Evolutionary conservation across 2,329 filamentous ascomycete genomes (phyloP).

Genomic region (Calonectria naviculata): DNA sequence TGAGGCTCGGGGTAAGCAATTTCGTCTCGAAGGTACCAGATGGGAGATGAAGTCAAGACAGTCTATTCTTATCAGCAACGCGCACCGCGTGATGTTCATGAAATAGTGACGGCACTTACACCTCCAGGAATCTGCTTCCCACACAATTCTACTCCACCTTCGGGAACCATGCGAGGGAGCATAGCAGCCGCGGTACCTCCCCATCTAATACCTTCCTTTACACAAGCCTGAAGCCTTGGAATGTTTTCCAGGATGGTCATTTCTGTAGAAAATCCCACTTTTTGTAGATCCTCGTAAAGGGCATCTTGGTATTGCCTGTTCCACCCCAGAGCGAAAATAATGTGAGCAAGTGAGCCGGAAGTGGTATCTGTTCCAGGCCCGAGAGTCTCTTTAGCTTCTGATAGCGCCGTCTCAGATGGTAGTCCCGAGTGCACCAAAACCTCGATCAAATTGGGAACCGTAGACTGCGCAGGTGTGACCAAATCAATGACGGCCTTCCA

Average conservation of each 20-base stretch:
- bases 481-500: neutral
- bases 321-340: slow-evolving; percentile 41
- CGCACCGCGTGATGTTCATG: no score
- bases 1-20: slow-evolving; percentile 38
- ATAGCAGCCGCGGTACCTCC: slow-evolving; percentile 40
- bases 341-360: slow-evolving; percentile 43
- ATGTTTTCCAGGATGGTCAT: slow-evolving; percentile 38
- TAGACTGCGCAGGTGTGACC: neutral
- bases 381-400: slow-evolving; percentile 44
- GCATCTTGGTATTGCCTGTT: slow-evolving; percentile 38
- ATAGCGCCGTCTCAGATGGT: slow-evolving; percentile 36
- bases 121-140: slow-evolving; percentile 36
- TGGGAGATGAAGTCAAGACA: slow-evolving; percentile 41
- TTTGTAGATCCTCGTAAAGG: slow-evolving; percentile 34
- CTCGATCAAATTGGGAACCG: slow-evolving; percentile 31
- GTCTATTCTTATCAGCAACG: slow-evolving; percentile 23
- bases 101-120: slow-evolving; percentile 16
- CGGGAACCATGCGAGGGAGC: slow-evolving; percentile 39
- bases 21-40: slow-evolving; percentile 44
- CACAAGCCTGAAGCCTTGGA: slow-evolving; percentile 34
- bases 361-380: slow-evolving; percentile 47
- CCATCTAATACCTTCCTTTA: slow-evolving; percentile 44
- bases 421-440: slow-evolving; percentile 33
- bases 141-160: slow-evolving; percentile 35
- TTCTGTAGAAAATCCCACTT: slow-evolving; percentile 32